Evolutionary conservation across 768 basidiomycete species (phyloP), one percentile per base, ranked within the genome.

Genomic region (Hemileccinum rubropunctum): DNA sequence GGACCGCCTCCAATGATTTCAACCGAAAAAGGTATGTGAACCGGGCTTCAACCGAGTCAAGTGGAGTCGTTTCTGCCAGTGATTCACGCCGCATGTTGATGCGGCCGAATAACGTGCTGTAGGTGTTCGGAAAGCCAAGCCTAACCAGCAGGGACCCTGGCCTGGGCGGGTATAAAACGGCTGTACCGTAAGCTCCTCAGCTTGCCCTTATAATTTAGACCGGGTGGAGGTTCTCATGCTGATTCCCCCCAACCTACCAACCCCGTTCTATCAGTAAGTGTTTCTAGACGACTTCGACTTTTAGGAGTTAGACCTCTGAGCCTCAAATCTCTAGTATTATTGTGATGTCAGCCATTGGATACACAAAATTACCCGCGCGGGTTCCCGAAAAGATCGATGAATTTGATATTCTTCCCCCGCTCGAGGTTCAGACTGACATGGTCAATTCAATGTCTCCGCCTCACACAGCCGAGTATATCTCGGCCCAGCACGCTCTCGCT

Each of bases 371-470:
- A n/a, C 38, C n/a, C n/a, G n/a, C n/a, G n/a, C n/a, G n/a, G n/a
- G n/a, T n/a, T n/a, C n/a, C n/a, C n/a, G n/a, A n/a, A n/a, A 33
- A n/a, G 40, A 33, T 30, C 17, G 17, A 51, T 21, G 14, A 42
- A 48, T 35, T 7, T 3, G 39, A 50, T n/a, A 13, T 33, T 5
- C 32, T 14, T 23, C 14, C 21, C 3, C 28, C 17, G 4, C 35
- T 46, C 32, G 54, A 50, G 23, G 36, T 32, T 37, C 52, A 56
- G 43, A 36, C 45, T 9, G 32, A 46, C 34, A 21, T 58, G 40
- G 62, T 64, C 36, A 55, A 64, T 42, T 64, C 62, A 5, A 52
- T 63, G 52, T 60, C 52, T 18, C 35, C 52, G n/a, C 60, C 63
- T 12, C 55, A 48, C 33, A 4, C 42, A 27, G 50, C 50, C 52